Base-by-base conservation (phyloP, 2,329 filamentous ascomycete species). In the Fusarium sp. region DNA sequence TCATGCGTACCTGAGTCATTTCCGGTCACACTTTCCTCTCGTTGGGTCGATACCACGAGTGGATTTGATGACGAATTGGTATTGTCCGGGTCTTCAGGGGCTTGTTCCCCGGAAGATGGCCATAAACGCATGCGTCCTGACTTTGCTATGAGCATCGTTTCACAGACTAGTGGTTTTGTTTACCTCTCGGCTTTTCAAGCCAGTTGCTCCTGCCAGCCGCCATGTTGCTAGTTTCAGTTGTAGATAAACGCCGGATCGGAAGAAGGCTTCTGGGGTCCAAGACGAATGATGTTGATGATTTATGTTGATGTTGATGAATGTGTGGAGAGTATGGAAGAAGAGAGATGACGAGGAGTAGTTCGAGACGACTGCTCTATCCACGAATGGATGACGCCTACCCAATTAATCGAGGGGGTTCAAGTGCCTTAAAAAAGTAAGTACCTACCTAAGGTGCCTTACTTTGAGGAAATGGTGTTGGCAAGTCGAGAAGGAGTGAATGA, bases 251-350 rank as follows among this genome's bases (percentile, higher is more conserved):
- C 15, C 23, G 48, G 12, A 10, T 32, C 37, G n/a, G 48, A n/a
- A 56, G 60, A 69, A n/a, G 54, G 45, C 23, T 69, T 46, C 23
- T 60, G 33, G 38, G 27, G 18, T 71, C 49, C 54, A 54, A 69
- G 23, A 66, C 48, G 42, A 30, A 32, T 38, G 17, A 41, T 59
- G 53, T 41, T 37, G 27, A 27, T 37, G 37, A 46, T 67, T 38
- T 23, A 53, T 65, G 33, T 42, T 38, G 27, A 53, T 65, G 30
- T 42, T 40, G 7, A 37, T 63, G 26, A 32, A 32, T 38, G 23
- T 55, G 50, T 32, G 37, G 26, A 40, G 23, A 49, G 18, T 20
- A 23, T 42, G 23, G 53, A 40, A 18, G 38, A 35, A 48, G 32
- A 52, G 52, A 60, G 26, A 20, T 20, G 33, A 13, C 32, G 59